Conservation (phyloP, 1,139 yeast genomes). For the Lodderomyces jiufengensis region DNA sequence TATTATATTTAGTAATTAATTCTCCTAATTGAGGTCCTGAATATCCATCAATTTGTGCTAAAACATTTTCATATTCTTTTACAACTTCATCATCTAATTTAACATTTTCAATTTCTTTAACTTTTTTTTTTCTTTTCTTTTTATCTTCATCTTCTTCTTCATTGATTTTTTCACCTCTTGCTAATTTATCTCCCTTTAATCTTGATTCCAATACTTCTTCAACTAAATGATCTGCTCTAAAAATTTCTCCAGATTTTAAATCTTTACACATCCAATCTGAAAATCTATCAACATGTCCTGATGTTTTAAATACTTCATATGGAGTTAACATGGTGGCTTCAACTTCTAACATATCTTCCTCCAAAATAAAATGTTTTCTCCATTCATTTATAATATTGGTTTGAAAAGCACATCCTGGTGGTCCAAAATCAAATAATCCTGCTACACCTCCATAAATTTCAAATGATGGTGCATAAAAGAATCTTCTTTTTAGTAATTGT, state of each 20-base stretch:
- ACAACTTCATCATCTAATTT: slow-evolving; percentile 80
- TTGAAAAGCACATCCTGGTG: slow-evolving; percentile 98
- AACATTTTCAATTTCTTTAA: slow-evolving; percentile 87
- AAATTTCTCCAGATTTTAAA: slow-evolving; percentile 92
- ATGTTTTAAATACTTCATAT: slow-evolving; percentile 93
- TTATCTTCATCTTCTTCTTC: slow-evolving; percentile 72
- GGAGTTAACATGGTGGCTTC: slow-evolving; percentile 98
- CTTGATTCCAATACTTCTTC: slow-evolving; percentile 96
- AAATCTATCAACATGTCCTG: slow-evolving; percentile 98
- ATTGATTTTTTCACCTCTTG: slow-evolving; percentile 67
- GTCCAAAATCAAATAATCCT: slow-evolving; percentile 97
- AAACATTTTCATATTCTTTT: slow-evolving; percentile 74
- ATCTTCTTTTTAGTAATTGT: slow-evolving; percentile 88
- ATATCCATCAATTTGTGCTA: slow-evolving; percentile 94
- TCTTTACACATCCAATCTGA: slow-evolving; percentile 99
- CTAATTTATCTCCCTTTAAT: slow-evolving; percentile 93
- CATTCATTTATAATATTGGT: slow-evolving; percentile 91
- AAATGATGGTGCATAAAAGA: slow-evolving; percentile 95
- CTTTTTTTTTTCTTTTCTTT: slow-evolving; percentile 92
- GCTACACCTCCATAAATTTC: slow-evolving; percentile 98
- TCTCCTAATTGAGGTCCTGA: slow-evolving; percentile 92
- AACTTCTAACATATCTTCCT: slow-evolving; percentile 98
- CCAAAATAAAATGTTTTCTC: slow-evolving; percentile 96
- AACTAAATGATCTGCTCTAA: slow-evolving; percentile 96
- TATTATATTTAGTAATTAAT: slow-evolving; percentile 73